Base-by-base conservation (phyloP, 2,329 filamentous ascomycete species). In the Aspergillus sp. region DNA sequence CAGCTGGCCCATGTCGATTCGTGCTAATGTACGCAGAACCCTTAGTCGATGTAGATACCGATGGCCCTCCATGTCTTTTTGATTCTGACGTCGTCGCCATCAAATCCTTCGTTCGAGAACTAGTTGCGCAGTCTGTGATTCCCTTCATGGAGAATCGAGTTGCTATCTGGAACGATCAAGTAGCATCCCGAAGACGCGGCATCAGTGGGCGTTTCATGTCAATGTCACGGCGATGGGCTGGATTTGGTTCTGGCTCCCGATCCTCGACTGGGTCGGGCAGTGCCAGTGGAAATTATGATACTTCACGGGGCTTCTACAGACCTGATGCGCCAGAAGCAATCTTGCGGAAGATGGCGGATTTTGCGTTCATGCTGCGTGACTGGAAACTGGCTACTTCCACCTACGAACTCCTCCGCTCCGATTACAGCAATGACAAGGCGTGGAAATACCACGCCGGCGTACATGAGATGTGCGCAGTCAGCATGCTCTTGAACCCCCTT, bases 71-170 rank as follows among this genome's bases (percentile, higher is more conserved):
- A 6, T 91, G 82, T 57, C 81, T 98, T 27, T 94, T 89, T 52
- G 88, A 95, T 53, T 91, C 88, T 0, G 91, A 98, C 58, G 81
- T 82, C 1, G 85, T 83, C 5, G 86, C 86, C 11, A 82, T 98
- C 39, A 80, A 80, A 33, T 83, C 83, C 0, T 93, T 98, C 55
- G 76, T 96, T 38, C 80, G 91, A 19, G 93, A 98, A 57, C 84
- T 98, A 70, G 84, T 95, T 5, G 91, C 83, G 1, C 89, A 96
- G 55, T 96, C 89, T 1, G 78, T 98, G 32, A 72, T 98, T 35
- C 91, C 93, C 1, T 88, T 84, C 25, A 98, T 98, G 93, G 91
- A 98, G 61, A 81, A 89, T 35, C 80, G 83, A 43, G 75, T 93
- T 8, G 81, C 86, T 4, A 71, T 86, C 4, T 98, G 91, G 93